Base-by-base conservation (phyloP, 768 basidiomycete species). In the Suillus decipiens region DNA sequence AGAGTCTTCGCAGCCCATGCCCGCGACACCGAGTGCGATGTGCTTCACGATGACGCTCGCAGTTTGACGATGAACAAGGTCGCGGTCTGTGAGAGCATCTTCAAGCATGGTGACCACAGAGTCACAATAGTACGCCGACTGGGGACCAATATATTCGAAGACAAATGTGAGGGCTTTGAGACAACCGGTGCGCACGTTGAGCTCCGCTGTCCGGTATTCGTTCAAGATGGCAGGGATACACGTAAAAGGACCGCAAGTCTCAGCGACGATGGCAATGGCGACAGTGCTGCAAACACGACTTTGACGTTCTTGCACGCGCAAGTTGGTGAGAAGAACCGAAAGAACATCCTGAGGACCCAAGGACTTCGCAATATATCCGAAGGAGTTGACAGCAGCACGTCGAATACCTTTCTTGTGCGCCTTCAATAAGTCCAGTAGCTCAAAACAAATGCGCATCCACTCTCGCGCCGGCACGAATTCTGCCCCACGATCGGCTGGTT, bases 361-460 rank as follows among this genome's bases (percentile, higher is more conserved):
- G 79, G 93, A 96, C 81, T 99, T 99, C 63, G 97, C 97, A 66
- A 99, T 99, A 69, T 99, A 99, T 70, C 97, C 97, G 69, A 99
- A 99, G 1, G 96, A 97, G 81, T 99, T 98, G 79, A 99, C 97
- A 24, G 97, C 96, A 0, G 96, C 97, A 72, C 96, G 93, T 60
- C 97, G 92, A 72, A 99, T 99, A 48, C 92, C 96, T 78, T 98
- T 98, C 81, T 99, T 99, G 81, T 99, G 97, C 10, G 97, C 97
- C 75, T 99, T 99, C 70, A 99, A 84, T 31, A 99, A 83, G 72
- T 99, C 97, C 57, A 99, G 85, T 39, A 99, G 79, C 73, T 99
- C 97, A 77, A 99, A 99, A 75, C 97, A 99, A 72, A 99, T 99
- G 72, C 97, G 90, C 97, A 99, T 99, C 97, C 96, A 99, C 78